Base-by-base conservation (phyloP, 176 grass and related monocot genomes). In the Bromus sterilis region DNA sequence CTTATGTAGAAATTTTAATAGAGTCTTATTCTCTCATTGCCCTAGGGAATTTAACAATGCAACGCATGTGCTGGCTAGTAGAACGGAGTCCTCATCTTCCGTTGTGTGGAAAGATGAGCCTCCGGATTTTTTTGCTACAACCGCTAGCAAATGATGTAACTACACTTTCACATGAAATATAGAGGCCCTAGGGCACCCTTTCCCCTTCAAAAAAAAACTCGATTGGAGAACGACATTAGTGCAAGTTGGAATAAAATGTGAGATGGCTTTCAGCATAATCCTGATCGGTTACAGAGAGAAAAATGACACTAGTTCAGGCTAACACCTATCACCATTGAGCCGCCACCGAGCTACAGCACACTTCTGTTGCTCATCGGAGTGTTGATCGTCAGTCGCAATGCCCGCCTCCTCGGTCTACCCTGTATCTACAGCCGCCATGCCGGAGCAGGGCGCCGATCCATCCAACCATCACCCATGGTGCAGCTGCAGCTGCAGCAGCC, bases 401-500 rank as follows among this genome's bases (percentile, higher is more conserved):
- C 32, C 15, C 24, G 20, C 68, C 66, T 60, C 68, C 66, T 60
- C 56, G 39, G 12, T 40, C 36, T 75, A 44, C 28, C 23, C 32
- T 21, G 68, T 92, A 89, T 92, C 86, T 92, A 89, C 90, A 92
- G 48, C 78, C 11, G 31, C 78, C 78, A 46, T 33, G 36, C 62
- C 31, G 36, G 28, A 42, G 71, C 40, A 53, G 24, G 20, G 59
- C 28, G 78, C 44, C 20, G 24, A 68, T 40, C 25, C 13, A 66
- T 56, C 48, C 49, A 53, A 53, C 9, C 55, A 30, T 90, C 87
- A 92, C n/a, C 64, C 87, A 11, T 86, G 94, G 76, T 91, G 86
- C 9, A 87, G 76, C 85, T 97, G 94, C 43, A 97, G 81, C 83
- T 97, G 91, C 57, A 93, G 68, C 68, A 97, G 77, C 79, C 86